phyloP scores from a whole-genome alignment of 75 land plant species.

The Azolla pinnata region DNA sequence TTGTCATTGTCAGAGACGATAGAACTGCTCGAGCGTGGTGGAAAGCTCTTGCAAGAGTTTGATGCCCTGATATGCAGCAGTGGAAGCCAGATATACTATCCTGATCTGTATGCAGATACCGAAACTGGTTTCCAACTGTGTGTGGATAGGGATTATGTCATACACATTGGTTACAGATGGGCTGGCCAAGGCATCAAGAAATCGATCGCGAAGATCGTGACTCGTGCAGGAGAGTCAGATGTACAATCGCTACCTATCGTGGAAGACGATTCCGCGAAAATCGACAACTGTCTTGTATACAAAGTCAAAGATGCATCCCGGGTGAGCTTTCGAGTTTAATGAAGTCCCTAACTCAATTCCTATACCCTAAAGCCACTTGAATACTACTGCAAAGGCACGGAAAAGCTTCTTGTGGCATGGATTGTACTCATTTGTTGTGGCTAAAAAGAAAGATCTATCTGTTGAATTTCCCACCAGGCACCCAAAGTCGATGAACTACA shows the following conservation, averaged over 20 bases:
- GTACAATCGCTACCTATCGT: conserved; percentile 25
- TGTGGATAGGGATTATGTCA: conserved; percentile 8
- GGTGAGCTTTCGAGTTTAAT: conserved; percentile 1
- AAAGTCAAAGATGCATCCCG: conserved; percentile 7
- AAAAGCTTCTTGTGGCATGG: no score
- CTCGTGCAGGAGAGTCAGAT: conserved; percentile 15
- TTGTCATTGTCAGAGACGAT: conserved; percentile 50
- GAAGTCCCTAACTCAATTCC: no score
- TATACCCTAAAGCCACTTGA: no score
- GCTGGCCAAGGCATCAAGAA: conserved; percentile 9
- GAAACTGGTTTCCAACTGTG: conserved; percentile 8
- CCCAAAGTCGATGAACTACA: conserved; percentile 13
- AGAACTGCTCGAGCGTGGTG: conserved; percentile 37
- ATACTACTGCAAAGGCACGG: no score
- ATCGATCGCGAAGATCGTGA: conserved; percentile 7
- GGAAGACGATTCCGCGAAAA: conserved; percentile 1
- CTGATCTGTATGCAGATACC: conserved; percentile 23
- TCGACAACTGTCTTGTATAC: conserved; percentile 12
- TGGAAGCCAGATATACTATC: conserved; percentile 15
- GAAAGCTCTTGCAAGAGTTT: conserved; percentile 31
- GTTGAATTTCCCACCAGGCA: no score
- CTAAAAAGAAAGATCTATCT: no score
- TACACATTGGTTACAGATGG: conserved; percentile 14
- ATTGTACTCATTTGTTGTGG: no score
- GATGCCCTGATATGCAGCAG: conserved; percentile 20